phyloP scores from a whole-genome alignment of 2,329 filamentous ascomycete genomes.

The Fusarium sp. region DNA sequence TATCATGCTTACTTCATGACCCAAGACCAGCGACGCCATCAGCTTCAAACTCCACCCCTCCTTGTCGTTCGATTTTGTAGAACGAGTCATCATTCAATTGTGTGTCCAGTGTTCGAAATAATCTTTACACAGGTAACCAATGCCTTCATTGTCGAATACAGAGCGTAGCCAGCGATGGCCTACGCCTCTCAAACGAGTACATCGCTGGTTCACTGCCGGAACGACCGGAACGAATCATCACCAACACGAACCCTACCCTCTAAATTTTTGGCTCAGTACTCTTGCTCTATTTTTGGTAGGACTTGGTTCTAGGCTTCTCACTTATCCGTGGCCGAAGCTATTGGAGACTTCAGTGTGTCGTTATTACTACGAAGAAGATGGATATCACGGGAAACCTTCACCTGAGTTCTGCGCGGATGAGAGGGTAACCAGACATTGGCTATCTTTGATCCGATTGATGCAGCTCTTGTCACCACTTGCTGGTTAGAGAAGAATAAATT shows the following conservation, averaged over 20 bases:
- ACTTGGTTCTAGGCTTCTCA: constrained; percentile 6
- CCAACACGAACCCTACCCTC: not conserved
- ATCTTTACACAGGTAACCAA: not conserved
- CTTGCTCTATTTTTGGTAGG: not conserved
- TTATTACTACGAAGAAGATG: not conserved
- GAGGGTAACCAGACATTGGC: constrained; percentile 1
- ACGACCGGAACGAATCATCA: not conserved
- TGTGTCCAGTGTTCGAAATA: not conserved
- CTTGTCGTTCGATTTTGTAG: not conserved
- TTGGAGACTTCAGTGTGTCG: constrained; percentile 9
- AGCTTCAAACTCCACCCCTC: not conserved
- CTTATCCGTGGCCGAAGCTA: not conserved
- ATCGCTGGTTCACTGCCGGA: not conserved
- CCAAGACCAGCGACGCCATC: not conserved
- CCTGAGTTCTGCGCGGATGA: constrained; percentile 8
- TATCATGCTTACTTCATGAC: not conserved
- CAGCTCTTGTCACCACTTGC: not conserved
- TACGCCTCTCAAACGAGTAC: not conserved
- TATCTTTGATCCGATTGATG: not conserved
- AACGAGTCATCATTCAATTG: not conserved
- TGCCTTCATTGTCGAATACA: not conserved
- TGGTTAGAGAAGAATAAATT: not conserved
- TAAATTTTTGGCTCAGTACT: constrained; percentile 13
- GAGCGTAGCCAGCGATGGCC: not conserved
- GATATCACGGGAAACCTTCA: not conserved